Evolutionary conservation across 1,284 basidiomycete genomes (phyloP).

Genomic region (Cystobasidium slooffiae): DNA sequence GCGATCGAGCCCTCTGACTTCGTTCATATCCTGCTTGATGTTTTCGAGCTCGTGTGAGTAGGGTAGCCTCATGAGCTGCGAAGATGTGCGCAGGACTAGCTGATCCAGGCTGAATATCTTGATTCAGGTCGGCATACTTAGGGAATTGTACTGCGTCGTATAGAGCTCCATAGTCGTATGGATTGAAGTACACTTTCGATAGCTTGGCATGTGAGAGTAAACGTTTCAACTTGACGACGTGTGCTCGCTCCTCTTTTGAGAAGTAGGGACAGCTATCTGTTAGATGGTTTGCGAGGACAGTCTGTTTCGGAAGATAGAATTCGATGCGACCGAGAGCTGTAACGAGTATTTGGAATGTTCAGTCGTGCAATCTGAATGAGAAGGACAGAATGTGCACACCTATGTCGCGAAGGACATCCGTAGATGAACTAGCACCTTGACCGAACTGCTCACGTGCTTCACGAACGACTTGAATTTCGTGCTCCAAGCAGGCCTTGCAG

Average conservation of each 20-base stretch:
- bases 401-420: conserved; percentile 20
- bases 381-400: neutral
- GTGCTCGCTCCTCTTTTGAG: conserved; percentile 3
- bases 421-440: conserved; percentile 7
- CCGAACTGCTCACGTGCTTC: conserved; percentile 34
- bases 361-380: neutral
- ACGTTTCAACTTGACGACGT: neutral
- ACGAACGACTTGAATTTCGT: conserved; percentile 24
- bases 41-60: conserved; percentile 16
- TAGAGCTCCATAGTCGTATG: conserved; percentile 27
- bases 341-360: neutral
- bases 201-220: neutral
- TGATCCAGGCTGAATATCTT: conserved; percentile 28
- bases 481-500: conserved; percentile 38
- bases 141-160: conserved; percentile 26
- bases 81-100: conserved; percentile 15
- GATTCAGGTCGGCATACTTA: conserved; percentile 24
- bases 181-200: neutral
- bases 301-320: conserved; percentile 19
- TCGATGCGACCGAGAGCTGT: conserved; percentile 22
- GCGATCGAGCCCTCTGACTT: neutral
- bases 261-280: conserved; percentile 37
- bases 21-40: neutral
- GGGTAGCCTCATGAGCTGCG: conserved; percentile 4
- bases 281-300: conserved; percentile 15